Conservation (phyloP, 2,329 filamentous ascomycete genomes). For the Paraphaeosphaeria sporulosa region DNA sequence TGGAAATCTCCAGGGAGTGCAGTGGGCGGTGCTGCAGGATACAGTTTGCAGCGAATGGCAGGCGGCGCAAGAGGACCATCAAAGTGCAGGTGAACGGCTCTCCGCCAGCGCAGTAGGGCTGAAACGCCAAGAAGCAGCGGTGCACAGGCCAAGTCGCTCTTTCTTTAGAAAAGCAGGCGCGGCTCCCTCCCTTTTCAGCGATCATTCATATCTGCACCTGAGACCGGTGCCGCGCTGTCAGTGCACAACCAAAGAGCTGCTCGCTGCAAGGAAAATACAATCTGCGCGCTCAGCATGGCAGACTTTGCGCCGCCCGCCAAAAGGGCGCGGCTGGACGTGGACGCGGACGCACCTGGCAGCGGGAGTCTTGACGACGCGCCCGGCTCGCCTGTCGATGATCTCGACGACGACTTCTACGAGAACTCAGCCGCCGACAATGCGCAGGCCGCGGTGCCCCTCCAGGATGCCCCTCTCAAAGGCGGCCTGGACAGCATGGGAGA, state of each 20-base stretch:
- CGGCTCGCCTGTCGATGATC: slow-evolving; percentile 49
- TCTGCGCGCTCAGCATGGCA: slow-evolving; percentile 35
- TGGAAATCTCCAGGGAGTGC: not conserved
- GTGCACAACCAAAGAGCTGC: slow-evolving; percentile 31
- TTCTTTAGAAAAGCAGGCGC: slow-evolving; percentile 35
- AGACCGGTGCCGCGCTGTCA: slow-evolving; percentile 38
- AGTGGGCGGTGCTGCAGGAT: not conserved
- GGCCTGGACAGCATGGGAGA: slow-evolving; percentile 8
- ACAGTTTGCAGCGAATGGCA: not conserved
- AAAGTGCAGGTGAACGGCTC: not conserved
- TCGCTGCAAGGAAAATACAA: slow-evolving; percentile 30
- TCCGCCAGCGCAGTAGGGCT: slow-evolving; percentile 26
- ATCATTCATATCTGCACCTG: slow-evolving; percentile 37
- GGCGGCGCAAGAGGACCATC: not conserved
- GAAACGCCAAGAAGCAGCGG: slow-evolving; percentile 30
- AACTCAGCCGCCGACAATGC: slow-evolving; percentile 37
- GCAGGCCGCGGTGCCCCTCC: slow-evolving; percentile 16
- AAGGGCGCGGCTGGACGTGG: slow-evolving; percentile 49
- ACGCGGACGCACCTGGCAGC: slow-evolving; percentile 49
- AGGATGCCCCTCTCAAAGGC: slow-evolving; percentile 8
- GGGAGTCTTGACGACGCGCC: slow-evolving; percentile 47
- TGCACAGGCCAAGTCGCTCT: slow-evolving; percentile 12
- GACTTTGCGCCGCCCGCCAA: slow-evolving; percentile 52
- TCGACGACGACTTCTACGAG: slow-evolving; percentile 51
- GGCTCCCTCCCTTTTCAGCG: slow-evolving; percentile 17